phyloP scores from a whole-genome alignment of 2,329 filamentous ascomycete species.

The Trichothecium sympodiale region DNA sequence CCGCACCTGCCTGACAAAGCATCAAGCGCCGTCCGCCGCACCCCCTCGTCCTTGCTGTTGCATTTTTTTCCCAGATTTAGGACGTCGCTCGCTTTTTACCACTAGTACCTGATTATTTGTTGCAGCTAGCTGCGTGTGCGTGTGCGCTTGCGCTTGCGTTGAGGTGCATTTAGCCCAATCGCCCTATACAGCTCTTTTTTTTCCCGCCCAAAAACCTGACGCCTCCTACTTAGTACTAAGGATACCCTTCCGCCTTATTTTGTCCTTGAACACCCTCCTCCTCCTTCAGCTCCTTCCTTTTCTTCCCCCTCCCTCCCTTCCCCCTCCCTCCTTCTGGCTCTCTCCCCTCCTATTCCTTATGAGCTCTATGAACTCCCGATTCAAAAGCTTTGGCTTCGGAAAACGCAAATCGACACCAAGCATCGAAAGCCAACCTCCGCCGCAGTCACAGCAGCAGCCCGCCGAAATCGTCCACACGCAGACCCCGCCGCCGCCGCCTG shows the following conservation, averaged over 20 bases:
- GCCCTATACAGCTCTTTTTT: no score
- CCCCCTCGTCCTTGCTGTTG: no score
- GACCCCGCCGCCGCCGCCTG: conserved; percentile 19
- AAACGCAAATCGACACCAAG: conserved; percentile 63
- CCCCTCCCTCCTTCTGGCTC: conserved; percentile 12
- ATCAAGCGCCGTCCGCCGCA: no score
- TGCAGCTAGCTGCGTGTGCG: no score
- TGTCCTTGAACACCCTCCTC: conserved; percentile 7
- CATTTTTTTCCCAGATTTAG: no score
- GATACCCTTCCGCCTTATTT: conserved; percentile 7
- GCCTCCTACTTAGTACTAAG: background rate
- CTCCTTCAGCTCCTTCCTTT: conserved; percentile 5
- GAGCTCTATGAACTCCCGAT: conserved; percentile 71
- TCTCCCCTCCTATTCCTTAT: conserved; percentile 33
- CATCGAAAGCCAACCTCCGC: conserved; percentile 34
- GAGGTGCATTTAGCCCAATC: no score
- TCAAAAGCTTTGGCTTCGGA: conserved; percentile 72
- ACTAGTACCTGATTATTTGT: no score
- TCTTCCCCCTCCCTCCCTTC: conserved; percentile 4
- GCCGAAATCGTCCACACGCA: conserved; percentile 20
- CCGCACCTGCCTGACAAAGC: no score
- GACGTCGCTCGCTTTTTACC: no score
- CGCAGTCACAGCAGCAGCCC: conserved; percentile 12
- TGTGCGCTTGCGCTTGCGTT: no score
- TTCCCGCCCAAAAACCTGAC: background rate